phyloP scores from a whole-genome alignment of 129 eudicot genomes.

The Rutidosis leptorrhynchoides region DNA sequence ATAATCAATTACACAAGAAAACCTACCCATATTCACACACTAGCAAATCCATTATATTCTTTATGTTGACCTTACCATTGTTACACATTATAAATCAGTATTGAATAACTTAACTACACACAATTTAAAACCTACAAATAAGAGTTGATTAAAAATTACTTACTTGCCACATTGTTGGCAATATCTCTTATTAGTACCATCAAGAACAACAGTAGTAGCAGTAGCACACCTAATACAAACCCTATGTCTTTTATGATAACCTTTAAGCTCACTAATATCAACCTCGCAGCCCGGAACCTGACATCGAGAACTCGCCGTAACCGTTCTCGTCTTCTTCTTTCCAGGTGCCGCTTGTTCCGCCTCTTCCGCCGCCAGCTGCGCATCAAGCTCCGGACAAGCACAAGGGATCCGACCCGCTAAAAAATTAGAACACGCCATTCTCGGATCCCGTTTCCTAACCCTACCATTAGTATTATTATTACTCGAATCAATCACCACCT shows the following conservation, averaged over 20 bases:
- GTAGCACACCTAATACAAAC: conserved; percentile 78
- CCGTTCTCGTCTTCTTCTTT: conserved; percentile 56
- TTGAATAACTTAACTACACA: background rate
- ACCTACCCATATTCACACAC: background rate
- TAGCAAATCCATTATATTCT: background rate
- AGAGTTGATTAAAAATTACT: conserved; percentile 15
- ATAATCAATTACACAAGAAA: background rate
- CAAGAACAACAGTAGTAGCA: conserved; percentile 60
- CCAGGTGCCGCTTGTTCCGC: conserved; percentile 49
- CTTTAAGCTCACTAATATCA: conserved; percentile 84
- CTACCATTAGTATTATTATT: conserved; percentile 24
- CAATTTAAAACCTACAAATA: background rate
- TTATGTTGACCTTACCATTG: background rate
- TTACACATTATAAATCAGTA: background rate
- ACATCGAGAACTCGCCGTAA: conserved; percentile 38
- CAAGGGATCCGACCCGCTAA: conserved; percentile 87
- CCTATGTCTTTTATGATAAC: conserved; percentile 79
- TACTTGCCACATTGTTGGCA: conserved; percentile 99
- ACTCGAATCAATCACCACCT: background rate
- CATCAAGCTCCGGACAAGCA: conserved; percentile 91
- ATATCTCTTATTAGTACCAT: conserved; percentile 65
- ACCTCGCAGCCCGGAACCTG: conserved; percentile 80
- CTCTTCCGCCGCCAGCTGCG: conserved; percentile 46
- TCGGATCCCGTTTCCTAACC: conserved; percentile 80
- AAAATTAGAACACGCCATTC: conserved; percentile 62